phyloP scores from a whole-genome alignment of 1,284 basidiomycete species.

The Sanguinoderma infundibulare region DNA sequence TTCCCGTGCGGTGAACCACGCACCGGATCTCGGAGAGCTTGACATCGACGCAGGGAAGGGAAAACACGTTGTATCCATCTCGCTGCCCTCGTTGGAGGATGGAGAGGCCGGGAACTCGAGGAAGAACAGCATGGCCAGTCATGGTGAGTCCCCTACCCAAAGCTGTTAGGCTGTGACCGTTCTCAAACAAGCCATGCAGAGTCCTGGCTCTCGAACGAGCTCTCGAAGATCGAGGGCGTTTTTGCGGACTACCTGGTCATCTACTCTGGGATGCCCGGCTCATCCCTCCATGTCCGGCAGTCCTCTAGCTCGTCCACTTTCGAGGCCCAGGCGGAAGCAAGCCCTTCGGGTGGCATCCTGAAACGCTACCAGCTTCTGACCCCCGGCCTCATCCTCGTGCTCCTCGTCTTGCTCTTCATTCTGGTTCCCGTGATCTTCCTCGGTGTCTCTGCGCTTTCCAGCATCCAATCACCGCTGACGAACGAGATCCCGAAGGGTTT shows the following conservation, averaged over 20 bases:
- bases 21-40: conserved; percentile 13
- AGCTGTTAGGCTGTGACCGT: too few relatives aligned
- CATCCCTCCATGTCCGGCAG: conserved; percentile 27
- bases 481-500: conserved; percentile 69
- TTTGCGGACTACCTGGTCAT: conserved; percentile 68
- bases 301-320: conserved; percentile 21
- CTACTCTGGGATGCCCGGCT: conserved; percentile 57
- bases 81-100: conserved; percentile 52
- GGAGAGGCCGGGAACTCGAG: conserved; percentile 42
- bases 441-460: conserved; percentile 71
- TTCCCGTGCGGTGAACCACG: conserved; percentile 38
- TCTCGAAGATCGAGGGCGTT: conserved; percentile 49
- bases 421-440: conserved; percentile 72
- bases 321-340: conserved; percentile 25
- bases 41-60: conserved; percentile 26
- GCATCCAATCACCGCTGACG: conserved; percentile 75
- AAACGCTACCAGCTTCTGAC: conserved; percentile 81
- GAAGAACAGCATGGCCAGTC: conserved; percentile 49
- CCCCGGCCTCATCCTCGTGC: conserved; percentile 73
- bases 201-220: conserved; percentile 44
- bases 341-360: conserved; percentile 61
- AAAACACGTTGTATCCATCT: conserved; percentile 63
- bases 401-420: conserved; percentile 73
- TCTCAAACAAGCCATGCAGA: conserved; percentile 12
- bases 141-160: conserved; percentile 51